phyloP scores from a whole-genome alignment of 345 rosid species.

The Aquilaria sinensis region DNA sequence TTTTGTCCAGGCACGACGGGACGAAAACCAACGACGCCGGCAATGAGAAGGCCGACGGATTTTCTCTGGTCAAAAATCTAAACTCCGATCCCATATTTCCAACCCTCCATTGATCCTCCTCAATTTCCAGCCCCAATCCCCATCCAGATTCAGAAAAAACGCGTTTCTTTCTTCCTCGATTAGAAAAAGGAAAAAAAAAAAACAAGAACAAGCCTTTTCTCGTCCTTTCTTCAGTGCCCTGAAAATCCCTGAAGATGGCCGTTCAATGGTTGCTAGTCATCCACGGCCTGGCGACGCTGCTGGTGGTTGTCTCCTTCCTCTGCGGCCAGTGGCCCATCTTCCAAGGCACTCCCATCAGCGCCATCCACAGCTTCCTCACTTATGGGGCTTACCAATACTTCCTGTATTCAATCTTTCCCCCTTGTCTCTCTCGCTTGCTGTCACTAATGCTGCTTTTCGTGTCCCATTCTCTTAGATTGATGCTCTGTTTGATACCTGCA shows the following conservation, averaged over 20 bases:
- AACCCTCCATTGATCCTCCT: too few species aligned
- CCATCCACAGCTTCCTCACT: constrained; percentile 75
- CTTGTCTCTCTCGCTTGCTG: background rate
- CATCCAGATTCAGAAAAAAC: background rate
- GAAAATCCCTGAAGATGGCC: constrained; percentile 32
- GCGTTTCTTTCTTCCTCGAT: background rate
- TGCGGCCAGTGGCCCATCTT: constrained; percentile 99
- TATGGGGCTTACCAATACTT: constrained; percentile 81
- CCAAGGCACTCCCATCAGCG: constrained; percentile 65
- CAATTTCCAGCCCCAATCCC: too few species aligned
- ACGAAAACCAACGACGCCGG: too few species aligned
- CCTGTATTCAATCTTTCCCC: constrained; percentile 28
- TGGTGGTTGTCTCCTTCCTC: constrained; percentile 67
- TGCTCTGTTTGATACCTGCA: constrained; percentile 4
- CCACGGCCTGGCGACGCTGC: constrained; percentile 58
- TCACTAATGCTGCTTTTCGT: background rate
- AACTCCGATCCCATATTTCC: too few species aligned
- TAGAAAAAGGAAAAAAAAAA: background rate
- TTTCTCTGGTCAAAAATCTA: too few species aligned
- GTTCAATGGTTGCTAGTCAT: constrained; percentile 63
- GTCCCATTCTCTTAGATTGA: background rate
- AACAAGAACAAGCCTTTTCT: background rate
- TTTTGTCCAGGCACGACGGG: too few species aligned
- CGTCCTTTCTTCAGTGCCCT: too few species aligned
- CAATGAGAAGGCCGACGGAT: too few species aligned